A percentile compares a stretch with the other conserved stretches of the same genome.
Evolutionary conservation across 257 asterid genomes (phyloP).

Genomic region (Fraxinus pennsylvanica): DNA sequence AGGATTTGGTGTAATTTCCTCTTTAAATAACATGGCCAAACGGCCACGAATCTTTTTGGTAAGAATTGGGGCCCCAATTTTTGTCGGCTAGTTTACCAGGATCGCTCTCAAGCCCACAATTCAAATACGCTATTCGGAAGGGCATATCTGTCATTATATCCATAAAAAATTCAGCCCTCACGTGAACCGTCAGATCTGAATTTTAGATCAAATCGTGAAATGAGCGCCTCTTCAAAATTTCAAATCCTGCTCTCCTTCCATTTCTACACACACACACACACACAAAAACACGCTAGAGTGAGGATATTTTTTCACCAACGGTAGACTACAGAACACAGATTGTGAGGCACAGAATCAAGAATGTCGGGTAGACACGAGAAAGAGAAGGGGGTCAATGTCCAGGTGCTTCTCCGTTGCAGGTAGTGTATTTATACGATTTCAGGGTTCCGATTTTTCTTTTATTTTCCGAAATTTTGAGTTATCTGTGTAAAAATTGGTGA

Average conservation of each 20-base stretch:
- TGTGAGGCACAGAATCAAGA: not conserved
- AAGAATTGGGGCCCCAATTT: not conserved
- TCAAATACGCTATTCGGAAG: not conserved
- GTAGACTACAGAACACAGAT: not conserved
- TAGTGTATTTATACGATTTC: constrained; percentile 20
- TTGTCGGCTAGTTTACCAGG: not conserved
- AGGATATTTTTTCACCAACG: not conserved
- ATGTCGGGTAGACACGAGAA: constrained; percentile 80
- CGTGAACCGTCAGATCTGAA: constrained; percentile 27
- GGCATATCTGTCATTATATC: constrained; percentile 9
- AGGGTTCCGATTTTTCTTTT: constrained; percentile 9
- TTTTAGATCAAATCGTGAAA: not conserved
- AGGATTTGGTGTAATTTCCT: too few relatives aligned
- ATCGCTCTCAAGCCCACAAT: not conserved
- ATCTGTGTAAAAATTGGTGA: not conserved
- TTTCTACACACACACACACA: constrained; percentile 18
- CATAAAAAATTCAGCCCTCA: constrained; percentile 6
- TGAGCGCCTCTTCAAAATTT: constrained; percentile 43
- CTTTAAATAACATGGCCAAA: too few relatives aligned
- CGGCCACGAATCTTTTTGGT: too few relatives aligned
- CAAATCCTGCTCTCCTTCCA: constrained; percentile 52
- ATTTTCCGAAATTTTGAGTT: not conserved
- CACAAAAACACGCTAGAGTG: not conserved
- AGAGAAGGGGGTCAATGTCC: constrained; percentile 89
- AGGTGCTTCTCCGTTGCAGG: constrained; percentile 98